Conservation (phyloP, 805 yeast species). For the Candida corydali region DNA sequence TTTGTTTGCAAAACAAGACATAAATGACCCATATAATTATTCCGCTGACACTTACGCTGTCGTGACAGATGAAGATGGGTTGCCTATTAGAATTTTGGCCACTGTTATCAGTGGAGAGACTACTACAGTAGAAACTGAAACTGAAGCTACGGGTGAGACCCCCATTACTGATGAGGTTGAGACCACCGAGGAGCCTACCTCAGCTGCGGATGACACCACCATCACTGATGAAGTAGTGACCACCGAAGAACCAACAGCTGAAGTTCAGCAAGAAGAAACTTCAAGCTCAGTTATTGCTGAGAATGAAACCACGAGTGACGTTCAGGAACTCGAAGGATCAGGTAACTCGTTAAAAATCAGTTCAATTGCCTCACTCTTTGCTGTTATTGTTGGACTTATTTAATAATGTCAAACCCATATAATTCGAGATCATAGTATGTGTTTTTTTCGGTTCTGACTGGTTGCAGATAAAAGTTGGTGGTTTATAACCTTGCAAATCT, state of each 20-base stretch:
- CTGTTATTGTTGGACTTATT: too few relatives aligned
- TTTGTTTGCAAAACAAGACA: conserved; percentile 21
- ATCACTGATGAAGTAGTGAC: neutral
- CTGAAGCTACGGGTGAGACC: neutral
- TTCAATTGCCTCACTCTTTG: too few relatives aligned
- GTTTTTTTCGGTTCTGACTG: too few relatives aligned
- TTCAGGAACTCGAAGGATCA: neutral
- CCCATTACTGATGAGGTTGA: neutral
- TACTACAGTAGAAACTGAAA: conserved; percentile 1
- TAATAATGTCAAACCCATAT: too few relatives aligned
- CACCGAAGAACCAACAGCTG: neutral
- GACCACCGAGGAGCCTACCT: neutral
- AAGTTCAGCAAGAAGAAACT: neutral
- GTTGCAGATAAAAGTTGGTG: too few relatives aligned
- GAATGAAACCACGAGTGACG: neutral
- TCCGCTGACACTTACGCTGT: conserved; percentile 17
- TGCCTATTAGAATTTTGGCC: conserved; percentile 6
- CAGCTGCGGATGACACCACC: neutral
- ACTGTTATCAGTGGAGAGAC: neutral
- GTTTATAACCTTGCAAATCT: too few relatives aligned
- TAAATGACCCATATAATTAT: conserved; percentile 26
- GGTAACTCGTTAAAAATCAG: too few relatives aligned
- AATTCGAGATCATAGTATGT: too few relatives aligned
- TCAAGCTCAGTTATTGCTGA: neutral
- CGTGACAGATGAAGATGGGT: conserved; percentile 6